phyloP scores from a whole-genome alignment of 2,329 filamentous ascomycete genomes.

The Apiospora aurea region DNA sequence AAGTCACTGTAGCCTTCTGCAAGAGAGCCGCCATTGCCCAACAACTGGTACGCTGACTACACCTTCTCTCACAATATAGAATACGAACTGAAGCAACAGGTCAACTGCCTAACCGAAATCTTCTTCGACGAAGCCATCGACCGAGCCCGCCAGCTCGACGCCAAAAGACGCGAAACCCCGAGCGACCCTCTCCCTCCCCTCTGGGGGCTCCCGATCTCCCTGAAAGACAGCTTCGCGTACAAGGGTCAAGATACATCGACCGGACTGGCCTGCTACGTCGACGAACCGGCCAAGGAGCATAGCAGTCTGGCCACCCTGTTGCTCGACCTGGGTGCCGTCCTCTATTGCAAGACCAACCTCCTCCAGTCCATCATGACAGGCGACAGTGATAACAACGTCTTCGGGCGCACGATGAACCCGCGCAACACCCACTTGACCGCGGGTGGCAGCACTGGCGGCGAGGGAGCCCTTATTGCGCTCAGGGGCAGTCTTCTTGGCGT shows the following conservation, averaged over 20 bases:
- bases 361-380: constrained; percentile 47
- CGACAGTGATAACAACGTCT: constrained; percentile 61
- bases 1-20: not conserved
- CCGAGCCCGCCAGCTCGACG: constrained; percentile 36
- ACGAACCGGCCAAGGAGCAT: constrained; percentile 55
- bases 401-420: constrained; percentile 57
- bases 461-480: constrained; percentile 36
- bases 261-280: constrained; percentile 55
- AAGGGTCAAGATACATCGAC: constrained; percentile 61
- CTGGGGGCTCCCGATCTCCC: constrained; percentile 37
- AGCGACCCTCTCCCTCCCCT: constrained; percentile 32
- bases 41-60: not conserved
- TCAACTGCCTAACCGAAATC: constrained; percentile 36
- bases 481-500: constrained; percentile 49
- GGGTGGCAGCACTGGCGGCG: constrained; percentile 39
- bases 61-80: fast-evolving
- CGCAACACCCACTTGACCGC: constrained; percentile 50
- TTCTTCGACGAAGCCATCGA: constrained; percentile 36
- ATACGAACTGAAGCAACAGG: constrained; percentile 3
- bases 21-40: constrained; percentile 5
- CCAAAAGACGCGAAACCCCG: constrained; percentile 9
- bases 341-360: constrained; percentile 59
- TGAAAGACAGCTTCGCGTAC: constrained; percentile 69
- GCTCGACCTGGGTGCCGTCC: constrained; percentile 55
- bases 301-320: constrained; percentile 58